Evolutionary conservation across 495 filamentous ascomycete genomes (phyloP).

Genomic region (Aspergillus egyptiacus): DNA sequence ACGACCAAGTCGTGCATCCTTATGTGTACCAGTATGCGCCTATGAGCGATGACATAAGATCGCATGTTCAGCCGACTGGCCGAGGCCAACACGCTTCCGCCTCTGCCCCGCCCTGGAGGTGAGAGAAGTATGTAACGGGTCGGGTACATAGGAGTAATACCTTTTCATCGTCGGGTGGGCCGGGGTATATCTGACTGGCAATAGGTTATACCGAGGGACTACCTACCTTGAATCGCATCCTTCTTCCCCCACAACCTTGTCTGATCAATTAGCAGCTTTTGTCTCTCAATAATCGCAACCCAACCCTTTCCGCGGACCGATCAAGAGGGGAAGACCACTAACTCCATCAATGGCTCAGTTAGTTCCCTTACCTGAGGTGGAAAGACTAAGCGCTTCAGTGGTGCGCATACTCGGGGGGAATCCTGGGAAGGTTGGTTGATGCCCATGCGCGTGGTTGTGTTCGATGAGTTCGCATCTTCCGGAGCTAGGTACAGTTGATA

Average conservation of each 20-base stretch:
- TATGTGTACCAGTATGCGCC: background rate
- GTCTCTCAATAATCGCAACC: too few species aligned
- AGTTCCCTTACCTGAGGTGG: slow-evolving; percentile 54
- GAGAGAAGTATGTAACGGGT: too few species aligned
- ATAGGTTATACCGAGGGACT: background rate
- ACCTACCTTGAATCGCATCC: too few species aligned
- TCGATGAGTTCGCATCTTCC: background rate
- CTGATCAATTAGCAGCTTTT: too few species aligned
- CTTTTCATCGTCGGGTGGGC: background rate
- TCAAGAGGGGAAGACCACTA: background rate
- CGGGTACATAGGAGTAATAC: too few species aligned
- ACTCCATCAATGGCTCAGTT: slow-evolving; percentile 40
- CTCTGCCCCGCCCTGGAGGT: slow-evolving; percentile 2
- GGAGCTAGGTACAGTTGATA: background rate
- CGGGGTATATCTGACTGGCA: background rate
- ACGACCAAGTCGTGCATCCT: background rate
- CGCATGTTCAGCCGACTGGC: slow-evolving; percentile 11
- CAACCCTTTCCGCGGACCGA: too few species aligned
- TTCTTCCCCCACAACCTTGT: too few species aligned
- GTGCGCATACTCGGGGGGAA: slow-evolving; percentile 78
- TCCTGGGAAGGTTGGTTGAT: slow-evolving; percentile 59
- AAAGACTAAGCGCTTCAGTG: slow-evolving; percentile 57
- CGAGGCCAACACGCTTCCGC: slow-evolving; percentile 8
- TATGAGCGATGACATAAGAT: slow-evolving; percentile 15
- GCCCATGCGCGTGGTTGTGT: background rate